Conservation (phyloP, 2,329 filamentous ascomycete species). For the Aspergillus thermomutatus region DNA sequence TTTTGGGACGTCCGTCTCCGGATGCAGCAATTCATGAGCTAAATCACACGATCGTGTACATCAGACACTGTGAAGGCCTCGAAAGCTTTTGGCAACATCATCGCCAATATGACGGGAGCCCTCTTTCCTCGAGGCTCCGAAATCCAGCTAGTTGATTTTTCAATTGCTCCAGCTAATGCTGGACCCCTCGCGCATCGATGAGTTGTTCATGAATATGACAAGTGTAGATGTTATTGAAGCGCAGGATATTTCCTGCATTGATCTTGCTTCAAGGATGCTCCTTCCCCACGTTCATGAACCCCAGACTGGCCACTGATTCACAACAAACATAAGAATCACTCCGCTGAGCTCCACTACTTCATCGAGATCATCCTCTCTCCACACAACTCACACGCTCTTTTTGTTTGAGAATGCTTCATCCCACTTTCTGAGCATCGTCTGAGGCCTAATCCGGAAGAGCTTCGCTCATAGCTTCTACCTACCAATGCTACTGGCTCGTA, state of each 20-base stretch:
- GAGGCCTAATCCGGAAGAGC: not conserved
- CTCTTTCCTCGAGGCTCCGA: not conserved
- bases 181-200: not conserved
- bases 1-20: not conserved
- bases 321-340: too few species aligned
- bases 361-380: too few species aligned
- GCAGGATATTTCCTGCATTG: not conserved
- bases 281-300: not conserved
- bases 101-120: not conserved
- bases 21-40: not conserved
- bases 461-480: not conserved
- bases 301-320: too few species aligned
- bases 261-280: not conserved
- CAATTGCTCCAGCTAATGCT: not conserved
- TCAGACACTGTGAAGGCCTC: not conserved
- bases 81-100: not conserved
- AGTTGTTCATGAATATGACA: not conserved
- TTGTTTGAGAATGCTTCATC: too few species aligned
- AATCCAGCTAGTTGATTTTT: not conserved
- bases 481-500: not conserved
- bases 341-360: too few species aligned
- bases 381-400: too few species aligned
- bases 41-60: not conserved
- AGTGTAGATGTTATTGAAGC: not conserved
- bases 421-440: too few species aligned